Percentiles rank a stretch among this genome's conserved stretches.
Evolutionary conservation across 2,329 filamentous ascomycete genomes (phyloP).

Genomic region (Metarhizium anisopliae): DNA sequence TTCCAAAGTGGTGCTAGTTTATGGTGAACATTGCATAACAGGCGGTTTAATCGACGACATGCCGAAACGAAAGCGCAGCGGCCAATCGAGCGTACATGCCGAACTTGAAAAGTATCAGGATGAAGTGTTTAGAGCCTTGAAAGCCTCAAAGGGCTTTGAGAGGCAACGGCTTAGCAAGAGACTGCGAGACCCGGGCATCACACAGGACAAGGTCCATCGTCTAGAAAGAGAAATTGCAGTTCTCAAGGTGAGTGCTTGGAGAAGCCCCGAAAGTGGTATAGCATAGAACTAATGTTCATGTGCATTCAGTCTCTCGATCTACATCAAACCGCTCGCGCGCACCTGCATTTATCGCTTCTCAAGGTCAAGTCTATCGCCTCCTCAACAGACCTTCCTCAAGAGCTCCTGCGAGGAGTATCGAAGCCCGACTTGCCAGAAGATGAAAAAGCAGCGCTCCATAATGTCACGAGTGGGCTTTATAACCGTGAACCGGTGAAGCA

Average conservation of each 20-base stretch:
- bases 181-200: conserved; percentile 36
- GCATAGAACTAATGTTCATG: background rate
- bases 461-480: conserved; percentile 50
- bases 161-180: conserved; percentile 64
- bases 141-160: conserved; percentile 67
- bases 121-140: conserved; percentile 58
- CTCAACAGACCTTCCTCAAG: conserved; percentile 39
- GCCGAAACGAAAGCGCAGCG: conserved; percentile 49
- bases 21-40: background rate
- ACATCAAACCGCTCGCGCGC: conserved; percentile 46
- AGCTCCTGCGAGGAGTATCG: conserved; percentile 35
- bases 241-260: conserved; percentile 34
- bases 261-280: too few relatives aligned
- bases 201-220: conserved; percentile 43
- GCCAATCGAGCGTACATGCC: conserved; percentile 35
- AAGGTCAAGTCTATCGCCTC: conserved; percentile 44
- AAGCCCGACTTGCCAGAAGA: conserved; percentile 44
- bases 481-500: conserved; percentile 42
- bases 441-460: conserved; percentile 42
- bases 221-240: conserved; percentile 53
- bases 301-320: conserved; percentile 42
- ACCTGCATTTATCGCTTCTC: conserved; percentile 45
- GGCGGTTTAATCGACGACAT: conserved; percentile 23
- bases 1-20: background rate
- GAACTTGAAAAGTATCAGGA: conserved; percentile 47